Base-by-base conservation (phyloP, 2,329 filamentous ascomycete genomes). In the Scytalidium lignicola region DNA sequence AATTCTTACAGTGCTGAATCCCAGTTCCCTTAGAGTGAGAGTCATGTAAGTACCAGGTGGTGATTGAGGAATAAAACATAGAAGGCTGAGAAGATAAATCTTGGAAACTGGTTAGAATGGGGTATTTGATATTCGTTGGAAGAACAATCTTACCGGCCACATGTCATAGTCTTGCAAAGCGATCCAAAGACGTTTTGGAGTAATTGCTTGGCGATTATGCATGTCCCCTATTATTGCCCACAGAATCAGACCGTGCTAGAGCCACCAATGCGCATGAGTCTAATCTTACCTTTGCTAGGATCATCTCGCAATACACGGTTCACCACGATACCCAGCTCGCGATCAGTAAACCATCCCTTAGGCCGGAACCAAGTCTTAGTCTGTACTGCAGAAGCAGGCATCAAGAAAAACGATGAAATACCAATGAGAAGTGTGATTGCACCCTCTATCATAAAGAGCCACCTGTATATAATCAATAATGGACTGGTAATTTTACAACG, bases 291-390 rank as follows among this genome's bases (percentile, higher is more conserved):
- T 72, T 76, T 45, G 62, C 68, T 58, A 19, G 60, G 60, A 47
- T 79, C 78, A 47, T 82, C 78, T 2, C 78, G 72, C 20, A 68
- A 55, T 20, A 84, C 71, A 20, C 76, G 75, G 58, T 85, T 86
- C 4, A 85, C 81, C 66, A 86, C 78, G 51, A 86, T 85, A 55
- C 80, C 80, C 59, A 83, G 79, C 62, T 87, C 82, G 17, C 67
- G 74, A 47, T 84, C 79, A 5, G 66, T 76, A 62, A 86, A 84
- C 76, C 82, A 83, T 2, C 84, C 67, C 43, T 80, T 79, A 26
- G 80, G 76, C 3, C 79, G 72, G 55, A 82, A 79, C 57, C 72
- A 72, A 23, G 51, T 50, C 44, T 59, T 61, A 0, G 84, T 88
- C 55, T 83, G 80, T 0, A 78, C 79, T 0, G 84, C 82, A 0